These are phyloP conservation scores for Globisporangium heterothallicum DNA, from an alignment of 352 stramenopile species.

Conservation along the genomic window DNA sequence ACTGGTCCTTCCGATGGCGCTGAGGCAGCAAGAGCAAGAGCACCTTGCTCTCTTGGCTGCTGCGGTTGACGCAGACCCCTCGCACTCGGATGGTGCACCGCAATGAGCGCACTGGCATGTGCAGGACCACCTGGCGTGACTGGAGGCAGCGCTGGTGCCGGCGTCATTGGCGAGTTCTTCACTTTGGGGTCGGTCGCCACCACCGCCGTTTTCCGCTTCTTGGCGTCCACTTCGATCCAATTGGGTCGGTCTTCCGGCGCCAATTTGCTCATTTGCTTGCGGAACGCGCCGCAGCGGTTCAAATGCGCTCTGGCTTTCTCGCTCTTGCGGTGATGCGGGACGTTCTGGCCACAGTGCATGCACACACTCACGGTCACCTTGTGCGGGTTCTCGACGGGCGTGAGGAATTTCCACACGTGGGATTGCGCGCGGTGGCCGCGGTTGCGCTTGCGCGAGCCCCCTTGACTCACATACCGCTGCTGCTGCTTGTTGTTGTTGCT, in stretches of 20 bases:
- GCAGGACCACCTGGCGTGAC: neutral
- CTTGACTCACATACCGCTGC: no score
- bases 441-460: neutral
- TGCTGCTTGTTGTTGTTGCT: no score
- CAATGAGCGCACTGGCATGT: no score
- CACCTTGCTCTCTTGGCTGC: no score
- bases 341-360: conserved; percentile 16
- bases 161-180: neutral
- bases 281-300: conserved; percentile 18
- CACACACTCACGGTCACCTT: conserved; percentile 13
- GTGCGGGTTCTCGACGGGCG: conserved; percentile 18
- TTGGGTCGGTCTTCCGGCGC: neutral
- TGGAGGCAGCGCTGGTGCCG: neutral
- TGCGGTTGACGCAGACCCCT: no score
- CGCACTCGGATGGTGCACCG: no score
- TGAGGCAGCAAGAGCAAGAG: no score
- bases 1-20: no score
- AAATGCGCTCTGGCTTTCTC: conserved; percentile 30
- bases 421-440: conserved; percentile 25
- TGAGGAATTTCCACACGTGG: conserved; percentile 22
- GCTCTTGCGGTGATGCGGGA: conserved; percentile 34
- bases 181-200: neutral
- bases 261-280: neutral
- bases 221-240: conserved; percentile 17
- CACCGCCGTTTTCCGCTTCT: conserved; percentile 2